A percentile compares a stretch with the other conserved stretches of the same genome.
Conservation (phyloP, 257 asterid genomes). For the Orobanche coerulescens region DNA sequence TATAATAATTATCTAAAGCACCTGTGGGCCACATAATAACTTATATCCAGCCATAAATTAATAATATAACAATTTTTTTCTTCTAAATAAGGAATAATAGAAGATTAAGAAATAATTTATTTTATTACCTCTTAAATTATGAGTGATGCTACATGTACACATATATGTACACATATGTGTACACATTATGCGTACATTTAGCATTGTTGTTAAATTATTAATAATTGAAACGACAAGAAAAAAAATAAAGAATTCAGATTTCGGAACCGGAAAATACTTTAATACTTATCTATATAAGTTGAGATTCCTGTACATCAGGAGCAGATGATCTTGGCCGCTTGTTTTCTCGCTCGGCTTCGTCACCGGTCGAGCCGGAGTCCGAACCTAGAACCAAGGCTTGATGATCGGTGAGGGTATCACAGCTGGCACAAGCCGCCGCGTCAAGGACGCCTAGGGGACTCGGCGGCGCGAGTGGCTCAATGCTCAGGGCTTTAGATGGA, state of each 20-base stretch:
- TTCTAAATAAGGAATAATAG: neutral
- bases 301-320: slow-evolving; percentile 33
- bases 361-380: slow-evolving; percentile 4
- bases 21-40: slow-evolving; percentile 1
- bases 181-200: too few relatives aligned
- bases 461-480: slow-evolving; percentile 34
- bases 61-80: neutral
- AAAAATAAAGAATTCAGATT: neutral
- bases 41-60: neutral
- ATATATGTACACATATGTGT: too few relatives aligned
- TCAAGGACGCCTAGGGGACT: slow-evolving; percentile 60
- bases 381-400: slow-evolving; percentile 20
- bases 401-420: slow-evolving; percentile 36
- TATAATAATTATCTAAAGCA: neutral
- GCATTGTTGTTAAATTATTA: too few relatives aligned
- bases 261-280: neutral
- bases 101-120: slow-evolving; percentile 4
- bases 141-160: too few relatives aligned
- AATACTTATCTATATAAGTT: slow-evolving; percentile 19
- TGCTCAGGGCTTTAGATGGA: slow-evolving; percentile 22
- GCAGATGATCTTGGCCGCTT: slow-evolving; percentile 36
- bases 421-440: slow-evolving; percentile 47
- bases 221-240: neutral
- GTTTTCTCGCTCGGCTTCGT: slow-evolving; percentile 22
- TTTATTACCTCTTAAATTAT: too few relatives aligned